phyloP scores from a whole-genome alignment of 148 eudicot species.

The Camellia granthamiana region DNA sequence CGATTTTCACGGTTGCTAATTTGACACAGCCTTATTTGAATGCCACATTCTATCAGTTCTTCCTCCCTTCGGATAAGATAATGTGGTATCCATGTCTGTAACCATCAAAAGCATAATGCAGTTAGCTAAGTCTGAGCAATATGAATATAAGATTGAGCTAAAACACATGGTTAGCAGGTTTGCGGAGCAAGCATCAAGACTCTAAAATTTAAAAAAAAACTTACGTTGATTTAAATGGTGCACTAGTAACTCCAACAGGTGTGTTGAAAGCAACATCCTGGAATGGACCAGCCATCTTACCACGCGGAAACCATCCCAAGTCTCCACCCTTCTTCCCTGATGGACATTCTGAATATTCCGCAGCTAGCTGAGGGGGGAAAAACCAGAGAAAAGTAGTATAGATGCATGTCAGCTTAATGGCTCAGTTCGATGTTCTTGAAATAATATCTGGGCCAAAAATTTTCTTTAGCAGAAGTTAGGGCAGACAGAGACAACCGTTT shows the following conservation, averaged over 20 bases:
- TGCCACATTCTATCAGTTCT: constrained; percentile 34
- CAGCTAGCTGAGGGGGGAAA: constrained; percentile 72
- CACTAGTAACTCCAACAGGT: constrained; percentile 84
- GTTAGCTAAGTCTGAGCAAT: constrained; percentile 4
- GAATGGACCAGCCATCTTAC: constrained; percentile 99
- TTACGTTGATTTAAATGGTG: constrained; percentile 95
- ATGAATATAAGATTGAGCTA: not conserved
- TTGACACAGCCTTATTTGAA: not conserved
- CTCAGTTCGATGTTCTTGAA: not conserved
- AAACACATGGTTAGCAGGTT: not conserved
- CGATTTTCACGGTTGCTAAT: not conserved
- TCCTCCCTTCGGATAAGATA: constrained; percentile 78
- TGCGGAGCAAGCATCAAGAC: not conserved
- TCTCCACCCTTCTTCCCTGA: constrained; percentile 99
- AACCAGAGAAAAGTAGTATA: not conserved
- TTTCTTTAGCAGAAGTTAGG: not conserved
- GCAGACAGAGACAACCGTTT: not conserved
- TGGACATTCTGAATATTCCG: constrained; percentile 95
- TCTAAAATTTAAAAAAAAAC: constrained; percentile 8
- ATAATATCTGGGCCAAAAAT: not conserved
- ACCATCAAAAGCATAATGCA: constrained; percentile 18
- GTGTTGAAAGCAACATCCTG: constrained; percentile 98
- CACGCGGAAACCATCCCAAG: constrained; percentile 98
- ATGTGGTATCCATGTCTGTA: constrained; percentile 90
- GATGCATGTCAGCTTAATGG: not conserved